Evolutionary conservation across 2,329 filamentous ascomycete species (phyloP).

Genomic region (Hymenoscyphus salicellus): DNA sequence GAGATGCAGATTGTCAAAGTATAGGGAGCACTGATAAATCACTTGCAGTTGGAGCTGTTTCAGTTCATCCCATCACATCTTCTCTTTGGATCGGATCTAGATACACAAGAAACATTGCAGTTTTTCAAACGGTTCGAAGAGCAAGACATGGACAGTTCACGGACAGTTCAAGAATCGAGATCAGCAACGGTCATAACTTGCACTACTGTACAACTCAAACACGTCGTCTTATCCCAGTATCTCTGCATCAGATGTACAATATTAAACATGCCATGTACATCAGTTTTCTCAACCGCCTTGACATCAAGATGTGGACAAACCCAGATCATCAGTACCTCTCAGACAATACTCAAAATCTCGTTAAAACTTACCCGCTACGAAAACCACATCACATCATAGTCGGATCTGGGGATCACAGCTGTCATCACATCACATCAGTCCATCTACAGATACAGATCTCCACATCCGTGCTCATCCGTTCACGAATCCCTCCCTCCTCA

Average conservation of each 20-base stretch:
- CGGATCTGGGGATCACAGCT: not conserved
- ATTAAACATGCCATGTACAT: not conserved
- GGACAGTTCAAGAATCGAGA: not conserved
- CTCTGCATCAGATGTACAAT: not conserved
- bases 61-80: not conserved
- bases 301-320: not conserved
- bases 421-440: not conserved
- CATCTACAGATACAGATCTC: constrained; percentile 3
- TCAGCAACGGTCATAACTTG: not conserved
- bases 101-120: not conserved
- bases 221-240: not conserved
- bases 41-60: not conserved
- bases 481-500: not conserved
- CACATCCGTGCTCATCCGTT: not conserved
- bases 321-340: not conserved
- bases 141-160: not conserved
- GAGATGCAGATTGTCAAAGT: not conserved
- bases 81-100: not conserved
- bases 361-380: not conserved
- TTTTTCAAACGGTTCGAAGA: not conserved
- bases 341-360: not conserved
- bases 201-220: not conserved
- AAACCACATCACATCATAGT: not conserved
- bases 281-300: not conserved
- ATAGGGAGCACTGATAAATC: not conserved